phyloP scores from a whole-genome alignment of 345 rosid species.

The Capsella bursapastoris region DNA sequence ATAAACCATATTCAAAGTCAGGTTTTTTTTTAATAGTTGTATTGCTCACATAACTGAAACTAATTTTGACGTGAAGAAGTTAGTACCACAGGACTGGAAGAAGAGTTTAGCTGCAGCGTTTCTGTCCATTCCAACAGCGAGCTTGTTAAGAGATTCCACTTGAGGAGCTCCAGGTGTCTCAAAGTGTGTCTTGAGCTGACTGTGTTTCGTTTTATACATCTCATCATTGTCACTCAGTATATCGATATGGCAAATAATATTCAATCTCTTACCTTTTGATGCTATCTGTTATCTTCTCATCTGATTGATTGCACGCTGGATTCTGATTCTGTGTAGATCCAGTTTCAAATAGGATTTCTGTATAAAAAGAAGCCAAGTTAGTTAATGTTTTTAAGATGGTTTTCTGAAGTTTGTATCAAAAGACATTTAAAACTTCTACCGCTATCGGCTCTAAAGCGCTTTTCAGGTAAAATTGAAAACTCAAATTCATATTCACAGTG shows the following conservation, averaged over 20 bases:
- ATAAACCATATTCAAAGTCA: neutral
- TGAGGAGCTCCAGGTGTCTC: constrained; percentile 76
- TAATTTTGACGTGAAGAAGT: constrained; percentile 2
- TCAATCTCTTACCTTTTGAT: constrained; percentile 60
- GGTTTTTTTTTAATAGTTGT: neutral
- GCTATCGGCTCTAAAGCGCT: constrained; percentile 54
- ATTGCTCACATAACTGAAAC: neutral
- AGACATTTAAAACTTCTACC: constrained; percentile 48
- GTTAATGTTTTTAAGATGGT: constrained; percentile 3
- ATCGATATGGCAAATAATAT: neutral
- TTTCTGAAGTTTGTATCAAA: constrained; percentile 1
- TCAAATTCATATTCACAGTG: constrained; percentile 54
- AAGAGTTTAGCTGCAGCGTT: constrained; percentile 83
- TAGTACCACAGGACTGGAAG: constrained; percentile 81
- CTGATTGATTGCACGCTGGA: constrained; percentile 47
- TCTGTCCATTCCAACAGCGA: constrained; percentile 69
- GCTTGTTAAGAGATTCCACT: constrained; percentile 68
- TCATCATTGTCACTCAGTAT: constrained; percentile 5
- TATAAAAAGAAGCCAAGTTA: constrained; percentile 17
- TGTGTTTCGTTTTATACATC: constrained; percentile 42
- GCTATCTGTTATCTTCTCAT: constrained; percentile 68
- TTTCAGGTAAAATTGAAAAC: constrained; percentile 58
- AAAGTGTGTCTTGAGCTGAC: constrained; percentile 80
- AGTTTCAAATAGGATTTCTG: constrained; percentile 78
- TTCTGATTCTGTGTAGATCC: constrained; percentile 75